These are phyloP conservation scores for Wickerhamiella sergipiensis DNA, from an alignment of 805 yeast species.

Conservation along the genomic window DNA sequence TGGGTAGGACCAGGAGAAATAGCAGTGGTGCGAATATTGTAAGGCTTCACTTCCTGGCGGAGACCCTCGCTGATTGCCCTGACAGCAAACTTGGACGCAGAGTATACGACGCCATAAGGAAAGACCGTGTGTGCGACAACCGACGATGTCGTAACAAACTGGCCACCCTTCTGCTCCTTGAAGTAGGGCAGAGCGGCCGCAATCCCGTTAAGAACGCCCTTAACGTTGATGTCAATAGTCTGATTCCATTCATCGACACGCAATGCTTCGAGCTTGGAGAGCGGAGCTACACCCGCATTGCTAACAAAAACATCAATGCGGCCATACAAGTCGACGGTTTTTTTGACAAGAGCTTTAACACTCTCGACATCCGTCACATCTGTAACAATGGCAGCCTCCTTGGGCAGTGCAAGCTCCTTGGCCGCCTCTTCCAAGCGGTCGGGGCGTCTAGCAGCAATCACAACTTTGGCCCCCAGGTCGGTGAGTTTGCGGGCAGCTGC, in stretches of 20 bases:
- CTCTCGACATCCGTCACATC: not conserved
- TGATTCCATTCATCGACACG: not conserved
- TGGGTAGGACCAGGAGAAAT: constrained; percentile 64
- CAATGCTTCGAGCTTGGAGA: not conserved
- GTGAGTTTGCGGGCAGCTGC: not conserved
- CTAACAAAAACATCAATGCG: not conserved
- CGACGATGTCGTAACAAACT: not conserved
- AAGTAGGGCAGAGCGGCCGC: not conserved
- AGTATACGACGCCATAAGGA: not conserved
- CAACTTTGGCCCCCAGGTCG: not conserved
- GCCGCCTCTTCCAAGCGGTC: not conserved
- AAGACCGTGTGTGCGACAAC: not conserved
- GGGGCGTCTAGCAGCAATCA: not conserved
- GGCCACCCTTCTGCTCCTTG: not conserved
- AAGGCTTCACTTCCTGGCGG: constrained; percentile 57
- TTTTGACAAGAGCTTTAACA: not conserved
- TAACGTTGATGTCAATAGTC: not conserved
- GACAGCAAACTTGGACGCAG: constrained; percentile 17
- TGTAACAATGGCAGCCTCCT: not conserved
- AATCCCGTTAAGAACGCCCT: not conserved
- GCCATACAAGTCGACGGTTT: not conserved
- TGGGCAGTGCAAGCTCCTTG: not conserved
- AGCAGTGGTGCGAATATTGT: constrained; percentile 53
- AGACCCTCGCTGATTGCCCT: constrained; percentile 39
- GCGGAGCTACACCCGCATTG: not conserved